A percentile compares a stretch with the other conserved stretches of the same genome.
Conservation (phyloP, 306 rosid species). For the Vicia faba region DNA sequence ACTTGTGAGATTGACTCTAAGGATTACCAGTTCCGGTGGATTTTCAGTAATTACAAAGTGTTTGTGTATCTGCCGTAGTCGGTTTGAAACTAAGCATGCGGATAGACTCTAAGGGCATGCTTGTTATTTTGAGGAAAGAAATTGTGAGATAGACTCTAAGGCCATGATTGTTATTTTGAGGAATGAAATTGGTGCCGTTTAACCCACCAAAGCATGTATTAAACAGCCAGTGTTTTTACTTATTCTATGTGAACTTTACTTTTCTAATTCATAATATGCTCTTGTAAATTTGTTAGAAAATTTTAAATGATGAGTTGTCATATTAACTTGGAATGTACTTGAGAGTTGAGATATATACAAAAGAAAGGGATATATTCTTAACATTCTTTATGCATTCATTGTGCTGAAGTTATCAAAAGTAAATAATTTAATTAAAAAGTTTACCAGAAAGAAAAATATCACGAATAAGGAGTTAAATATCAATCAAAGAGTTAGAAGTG, state of each 20-base stretch:
- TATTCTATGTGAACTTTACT: constrained; percentile 24
- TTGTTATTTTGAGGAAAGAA: no score
- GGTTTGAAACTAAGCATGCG: constrained; percentile 27
- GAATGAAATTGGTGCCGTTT: constrained; percentile 18
- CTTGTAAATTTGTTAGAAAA: constrained; percentile 24
- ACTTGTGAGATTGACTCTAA: constrained; percentile 22
- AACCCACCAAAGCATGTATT: constrained; percentile 6
- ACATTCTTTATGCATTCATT: constrained; percentile 27
- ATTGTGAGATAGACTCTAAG: no score
- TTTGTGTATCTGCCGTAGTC: not conserved
- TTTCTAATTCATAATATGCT: constrained; percentile 13
- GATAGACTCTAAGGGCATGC: no score
- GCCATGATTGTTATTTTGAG: constrained; percentile 19
- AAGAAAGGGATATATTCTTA: constrained; percentile 1
- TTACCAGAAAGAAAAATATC: constrained; percentile 3
- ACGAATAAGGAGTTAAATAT: constrained; percentile 19
- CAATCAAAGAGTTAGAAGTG: constrained; percentile 6
- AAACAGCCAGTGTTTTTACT: constrained; percentile 17
- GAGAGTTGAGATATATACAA: constrained; percentile 25
- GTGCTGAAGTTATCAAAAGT: constrained; percentile 21
- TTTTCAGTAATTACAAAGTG: not conserved
- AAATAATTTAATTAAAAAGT: not conserved
- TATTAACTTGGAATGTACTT: constrained; percentile 23
- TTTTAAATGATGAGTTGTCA: not conserved
- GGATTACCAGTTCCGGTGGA: constrained; percentile 13